phyloP scores from a whole-genome alignment of 305 asterid species.

The Nicotiana rustica region DNA sequence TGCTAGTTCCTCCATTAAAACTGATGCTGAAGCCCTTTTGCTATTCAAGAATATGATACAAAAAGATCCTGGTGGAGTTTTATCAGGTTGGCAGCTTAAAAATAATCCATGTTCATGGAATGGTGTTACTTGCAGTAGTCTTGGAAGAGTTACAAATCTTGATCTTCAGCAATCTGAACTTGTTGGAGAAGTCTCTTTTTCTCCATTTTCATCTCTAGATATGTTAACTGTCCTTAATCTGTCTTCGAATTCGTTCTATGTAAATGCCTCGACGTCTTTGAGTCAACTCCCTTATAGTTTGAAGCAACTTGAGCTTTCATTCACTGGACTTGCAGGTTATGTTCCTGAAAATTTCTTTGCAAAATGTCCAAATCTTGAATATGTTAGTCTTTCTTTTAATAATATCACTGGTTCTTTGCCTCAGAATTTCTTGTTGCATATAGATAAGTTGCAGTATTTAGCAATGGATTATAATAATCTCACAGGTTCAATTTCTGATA shows the following conservation, averaged over 20 bases:
- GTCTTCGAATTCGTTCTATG: constrained; percentile 64
- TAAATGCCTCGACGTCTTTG: constrained; percentile 65
- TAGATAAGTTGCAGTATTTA: constrained; percentile 64
- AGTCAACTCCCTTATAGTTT: constrained; percentile 63
- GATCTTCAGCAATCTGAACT: constrained; percentile 80
- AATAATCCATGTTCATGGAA: constrained; percentile 71
- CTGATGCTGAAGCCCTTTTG: constrained; percentile 69
- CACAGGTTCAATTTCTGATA: constrained; percentile 60
- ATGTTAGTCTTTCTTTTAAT: constrained; percentile 77
- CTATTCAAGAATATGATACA: constrained; percentile 79
- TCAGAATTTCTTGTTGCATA: constrained; percentile 51
- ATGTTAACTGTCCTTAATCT: constrained; percentile 69
- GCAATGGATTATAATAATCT: constrained; percentile 83
- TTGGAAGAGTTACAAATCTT: constrained; percentile 63
- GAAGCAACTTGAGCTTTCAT: constrained; percentile 71
- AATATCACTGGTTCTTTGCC: constrained; percentile 74
- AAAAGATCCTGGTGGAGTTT: constrained; percentile 61
- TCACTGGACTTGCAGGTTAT: constrained; percentile 64
- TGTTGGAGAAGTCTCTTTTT: constrained; percentile 59
- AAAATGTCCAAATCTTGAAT: constrained; percentile 67
- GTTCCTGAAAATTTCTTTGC: constrained; percentile 63
- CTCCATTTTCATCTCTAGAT: constrained; percentile 64
- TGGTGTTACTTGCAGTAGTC: constrained; percentile 67
- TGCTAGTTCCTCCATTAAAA: constrained; percentile 45
- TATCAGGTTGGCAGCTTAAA: constrained; percentile 66